Conservation (phyloP, 805 yeast species). For the Candida boleticola region DNA sequence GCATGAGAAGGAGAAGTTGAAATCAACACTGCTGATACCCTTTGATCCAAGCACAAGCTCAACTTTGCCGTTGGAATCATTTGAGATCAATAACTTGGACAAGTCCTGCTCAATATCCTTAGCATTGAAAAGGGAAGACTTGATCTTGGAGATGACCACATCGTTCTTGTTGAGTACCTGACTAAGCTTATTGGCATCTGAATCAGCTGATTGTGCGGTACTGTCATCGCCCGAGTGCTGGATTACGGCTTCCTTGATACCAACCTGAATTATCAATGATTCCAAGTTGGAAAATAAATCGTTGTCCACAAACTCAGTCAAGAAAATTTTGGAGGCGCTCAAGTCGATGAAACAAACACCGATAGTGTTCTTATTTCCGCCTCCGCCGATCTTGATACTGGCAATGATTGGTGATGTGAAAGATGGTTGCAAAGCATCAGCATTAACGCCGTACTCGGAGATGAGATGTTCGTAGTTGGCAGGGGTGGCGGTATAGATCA, state of each 20-base stretch:
- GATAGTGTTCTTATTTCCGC: conserved; percentile 52
- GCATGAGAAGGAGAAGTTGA: conserved; percentile 54
- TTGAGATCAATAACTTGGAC: conserved; percentile 54
- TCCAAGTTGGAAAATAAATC: conserved; percentile 86
- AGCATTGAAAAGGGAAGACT: conserved; percentile 54
- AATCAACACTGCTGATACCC: conserved; percentile 46
- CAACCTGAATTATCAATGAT: conserved; percentile 80
- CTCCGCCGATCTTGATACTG: conserved; percentile 36
- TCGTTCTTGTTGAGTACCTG: conserved; percentile 71
- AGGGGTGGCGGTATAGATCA: conserved; percentile 70
- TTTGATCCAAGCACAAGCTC: conserved; percentile 53
- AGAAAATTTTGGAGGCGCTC: conserved; percentile 60
- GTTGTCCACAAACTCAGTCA: conserved; percentile 81
- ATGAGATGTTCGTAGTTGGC: conserved; percentile 70
- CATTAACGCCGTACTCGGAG: conserved; percentile 34
- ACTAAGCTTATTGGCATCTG: conserved; percentile 59
- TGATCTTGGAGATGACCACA: conserved; percentile 62
- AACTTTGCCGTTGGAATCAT: conserved; percentile 14
- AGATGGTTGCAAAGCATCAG: conserved; percentile 62
- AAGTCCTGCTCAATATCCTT: conserved; percentile 79
- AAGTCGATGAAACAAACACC: conserved; percentile 84
- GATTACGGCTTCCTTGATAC: conserved; percentile 80
- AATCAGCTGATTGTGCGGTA: background rate
- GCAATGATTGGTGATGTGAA: conserved; percentile 42
- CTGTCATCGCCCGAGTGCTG: conserved; percentile 23